Conservation (phyloP, 352 stramenopile genomes). For the Phytophthora agathidicida region DNA sequence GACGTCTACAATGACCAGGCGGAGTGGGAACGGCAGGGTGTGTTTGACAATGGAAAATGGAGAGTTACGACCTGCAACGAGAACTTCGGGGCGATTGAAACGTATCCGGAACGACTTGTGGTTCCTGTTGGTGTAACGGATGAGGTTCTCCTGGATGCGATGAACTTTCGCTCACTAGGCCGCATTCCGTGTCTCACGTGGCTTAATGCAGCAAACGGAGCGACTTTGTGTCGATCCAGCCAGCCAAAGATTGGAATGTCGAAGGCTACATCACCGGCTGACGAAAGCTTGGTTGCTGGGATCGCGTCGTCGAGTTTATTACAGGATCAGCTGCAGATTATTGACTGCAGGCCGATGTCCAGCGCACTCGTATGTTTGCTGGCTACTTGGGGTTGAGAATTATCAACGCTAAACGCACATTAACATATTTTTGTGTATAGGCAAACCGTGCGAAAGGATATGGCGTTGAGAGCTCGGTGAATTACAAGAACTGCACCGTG, state of each 20-base stretch:
- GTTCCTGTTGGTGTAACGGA: slow-evolving; percentile 92
- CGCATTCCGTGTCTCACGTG: slow-evolving; percentile 78
- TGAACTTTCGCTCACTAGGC: slow-evolving; percentile 72
- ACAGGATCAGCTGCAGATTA: slow-evolving; percentile 77
- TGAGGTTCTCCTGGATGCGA: slow-evolving; percentile 81
- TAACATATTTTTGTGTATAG: slow-evolving; percentile 10
- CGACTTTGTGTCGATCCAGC: slow-evolving; percentile 74
- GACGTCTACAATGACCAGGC: slow-evolving; percentile 62
- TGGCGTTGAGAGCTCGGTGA: slow-evolving; percentile 95
- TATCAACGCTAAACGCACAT: neutral
- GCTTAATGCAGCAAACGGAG: slow-evolving; percentile 73
- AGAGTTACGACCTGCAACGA: slow-evolving; percentile 66
- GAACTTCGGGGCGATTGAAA: slow-evolving; percentile 86
- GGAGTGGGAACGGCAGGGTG: slow-evolving; percentile 81
- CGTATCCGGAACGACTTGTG: slow-evolving; percentile 94
- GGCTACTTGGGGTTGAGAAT: neutral
- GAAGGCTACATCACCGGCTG: slow-evolving; percentile 72
- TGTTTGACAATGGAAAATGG: slow-evolving; percentile 74
- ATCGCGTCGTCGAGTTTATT: slow-evolving; percentile 72
- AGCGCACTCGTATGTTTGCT: slow-evolving; percentile 55
- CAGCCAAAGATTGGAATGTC: slow-evolving; percentile 87
- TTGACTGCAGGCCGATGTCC: slow-evolving; percentile 85
- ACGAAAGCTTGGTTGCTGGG: slow-evolving; percentile 71
- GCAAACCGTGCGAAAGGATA: slow-evolving; percentile 92
- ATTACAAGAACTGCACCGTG: slow-evolving; percentile 95